A percentile compares a stretch with the other conserved stretches of the same genome.
phyloP scores from a whole-genome alignment of 179 eudicot species.

The Heliamphora pulchella region DNA sequence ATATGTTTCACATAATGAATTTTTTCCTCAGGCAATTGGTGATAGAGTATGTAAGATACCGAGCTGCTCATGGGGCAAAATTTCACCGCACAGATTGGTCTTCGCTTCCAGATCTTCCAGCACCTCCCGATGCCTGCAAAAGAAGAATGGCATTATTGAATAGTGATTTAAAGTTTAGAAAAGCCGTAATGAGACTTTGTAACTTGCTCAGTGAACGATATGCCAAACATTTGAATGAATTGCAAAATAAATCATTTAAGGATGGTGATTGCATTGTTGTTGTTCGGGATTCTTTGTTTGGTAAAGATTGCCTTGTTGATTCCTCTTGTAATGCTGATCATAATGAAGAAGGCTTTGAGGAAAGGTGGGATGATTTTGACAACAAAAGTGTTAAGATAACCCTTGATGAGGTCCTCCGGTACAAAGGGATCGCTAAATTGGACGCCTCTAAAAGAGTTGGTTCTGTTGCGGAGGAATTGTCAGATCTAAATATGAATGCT shows the following conservation, averaged over 20 bases:
- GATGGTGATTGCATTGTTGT: constrained; percentile 17
- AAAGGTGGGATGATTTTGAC: constrained; percentile 72
- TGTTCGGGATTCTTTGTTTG: constrained; percentile 21
- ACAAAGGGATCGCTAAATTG: constrained; percentile 42
- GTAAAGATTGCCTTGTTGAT: constrained; percentile 16
- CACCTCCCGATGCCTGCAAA: constrained; percentile 56
- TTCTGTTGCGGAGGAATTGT: constrained; percentile 33
- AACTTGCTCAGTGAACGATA: constrained; percentile 62
- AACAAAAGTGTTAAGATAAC: constrained; percentile 42
- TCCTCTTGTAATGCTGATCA: constrained; percentile 17
- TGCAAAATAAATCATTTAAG: constrained; percentile 24
- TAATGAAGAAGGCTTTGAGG: constrained; percentile 26
- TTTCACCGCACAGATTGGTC: constrained; percentile 66
- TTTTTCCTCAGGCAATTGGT: constrained; percentile 56
- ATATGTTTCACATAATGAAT: constrained; percentile 2
- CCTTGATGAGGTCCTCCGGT: constrained; percentile 59
- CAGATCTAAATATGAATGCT: constrained; percentile 21
- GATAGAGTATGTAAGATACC: constrained; percentile 67
- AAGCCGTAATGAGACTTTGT: constrained; percentile 69
- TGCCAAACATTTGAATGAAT: constrained; percentile 44
- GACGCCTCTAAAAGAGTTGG: constrained; percentile 36
- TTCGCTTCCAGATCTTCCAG: constrained; percentile 66
- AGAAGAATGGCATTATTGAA: constrained; percentile 70
- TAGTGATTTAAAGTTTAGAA: constrained; percentile 42
- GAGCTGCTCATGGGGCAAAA: constrained; percentile 79